Evolutionary conservation across 108 stramenopile species (phyloP), one percentile per base, ranked within the genome.

Genomic region (Bacterosira constricta): DNA sequence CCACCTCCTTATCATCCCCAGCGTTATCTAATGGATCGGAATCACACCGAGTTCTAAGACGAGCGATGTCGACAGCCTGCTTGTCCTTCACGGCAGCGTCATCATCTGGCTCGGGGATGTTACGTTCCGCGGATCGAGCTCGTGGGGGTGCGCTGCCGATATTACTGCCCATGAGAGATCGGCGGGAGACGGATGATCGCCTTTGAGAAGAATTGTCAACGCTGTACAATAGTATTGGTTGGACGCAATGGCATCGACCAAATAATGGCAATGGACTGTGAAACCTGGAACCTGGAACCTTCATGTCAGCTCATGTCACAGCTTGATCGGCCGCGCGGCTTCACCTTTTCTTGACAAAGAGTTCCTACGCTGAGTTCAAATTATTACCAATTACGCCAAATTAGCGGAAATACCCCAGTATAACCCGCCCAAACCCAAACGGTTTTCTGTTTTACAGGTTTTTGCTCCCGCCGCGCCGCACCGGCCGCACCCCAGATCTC

Each of bases 21-120:
- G 54, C 17, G 1, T 38, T 41, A 31, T 68, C 54, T 26, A 73
- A 8, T 18, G 63, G 63, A 21, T 73, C 73, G 6, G 73, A 73
- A 50, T 65, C 63, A 12, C n/a, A n/a, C n/a, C n/a, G n/a, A n/a
- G 53, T 32, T n/a, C 73, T 46, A 32, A 27, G 25, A 17, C 50
- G 27, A 4, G 11, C 52, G 50, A 66, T n/a, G 44, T 6, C 26
- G 23, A 6, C 26, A 7, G 39, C 15, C 17, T 65, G 9, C 1
- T 47, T n/a, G 54, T 15, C 29, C 21, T 26, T 8, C 4, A 23
- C 45, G 58, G 52, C 71, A n/a, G 25, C 39, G 35, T 51, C 61
- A 8, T 36, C 23, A 23, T 73, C 50, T 15, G 63, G 45, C 45
- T 73, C 69, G 37, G 59, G 58, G 23, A 60, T 26, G 30, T 52